A percentile compares a stretch with the other conserved stretches of the same genome.
Evolutionary conservation across 2,329 filamentous ascomycete species (phyloP).

Genomic region (Arachnomyces sp.): DNA sequence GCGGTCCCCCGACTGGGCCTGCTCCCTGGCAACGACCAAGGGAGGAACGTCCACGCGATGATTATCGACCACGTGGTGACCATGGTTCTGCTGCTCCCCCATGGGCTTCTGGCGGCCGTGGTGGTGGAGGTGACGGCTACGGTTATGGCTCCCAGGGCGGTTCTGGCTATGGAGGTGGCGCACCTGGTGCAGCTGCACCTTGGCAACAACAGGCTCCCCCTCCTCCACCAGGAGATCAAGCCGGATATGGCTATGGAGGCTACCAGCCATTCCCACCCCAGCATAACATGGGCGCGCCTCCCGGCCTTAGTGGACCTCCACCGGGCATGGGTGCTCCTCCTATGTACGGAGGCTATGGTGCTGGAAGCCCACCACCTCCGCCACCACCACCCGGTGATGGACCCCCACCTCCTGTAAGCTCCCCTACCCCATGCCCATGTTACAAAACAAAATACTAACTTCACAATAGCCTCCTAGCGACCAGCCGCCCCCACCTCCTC

Average conservation of each 20-base stretch:
- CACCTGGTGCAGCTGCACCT: conserved; percentile 40
- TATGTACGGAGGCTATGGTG: conserved; percentile 27
- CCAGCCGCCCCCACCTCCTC: conserved; percentile 29
- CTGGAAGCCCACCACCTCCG: conserved; percentile 27
- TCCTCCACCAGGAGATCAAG: conserved; percentile 31
- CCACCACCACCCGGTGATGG: conserved; percentile 35
- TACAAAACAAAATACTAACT: conserved; percentile 12
- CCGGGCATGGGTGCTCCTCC: conserved; percentile 35
- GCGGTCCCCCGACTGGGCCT: conserved; percentile 66
- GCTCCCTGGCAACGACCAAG: conserved; percentile 64
- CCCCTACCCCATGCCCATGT: background rate
- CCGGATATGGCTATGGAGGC: conserved; percentile 50
- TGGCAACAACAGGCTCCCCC: conserved; percentile 50
- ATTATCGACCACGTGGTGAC: conserved; percentile 24
- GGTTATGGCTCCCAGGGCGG: conserved; percentile 28
- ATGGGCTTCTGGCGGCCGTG: conserved; percentile 21
- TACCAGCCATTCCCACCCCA: conserved; percentile 41
- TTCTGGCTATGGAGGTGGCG: conserved; percentile 36
- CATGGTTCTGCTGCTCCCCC: conserved; percentile 21
- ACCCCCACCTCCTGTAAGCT: conserved; percentile 33
- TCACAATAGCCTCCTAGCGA: conserved; percentile 42
- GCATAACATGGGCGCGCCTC: conserved; percentile 45
- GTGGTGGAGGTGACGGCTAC: conserved; percentile 38
- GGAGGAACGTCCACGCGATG: conserved; percentile 48
- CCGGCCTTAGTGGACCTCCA: conserved; percentile 49